phyloP scores from a whole-genome alignment of 1,284 basidiomycete genomes.

The Cutaneotrichosporon mucoides region DNA sequence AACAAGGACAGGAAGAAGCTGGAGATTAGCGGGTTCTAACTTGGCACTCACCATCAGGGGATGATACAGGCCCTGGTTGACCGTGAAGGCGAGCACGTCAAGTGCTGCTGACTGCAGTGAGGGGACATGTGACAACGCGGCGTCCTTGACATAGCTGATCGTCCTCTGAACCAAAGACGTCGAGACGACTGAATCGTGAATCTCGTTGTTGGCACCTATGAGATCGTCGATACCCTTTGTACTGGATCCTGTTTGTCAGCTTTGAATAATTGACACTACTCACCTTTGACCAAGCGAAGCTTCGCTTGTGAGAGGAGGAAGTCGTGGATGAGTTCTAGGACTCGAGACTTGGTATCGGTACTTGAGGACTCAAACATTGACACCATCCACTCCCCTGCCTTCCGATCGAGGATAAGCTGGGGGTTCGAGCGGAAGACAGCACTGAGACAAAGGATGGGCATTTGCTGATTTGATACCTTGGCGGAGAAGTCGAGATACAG shows the following conservation, averaged over 20 bases:
- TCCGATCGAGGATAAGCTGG: slow-evolving; percentile 72
- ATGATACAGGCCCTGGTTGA: slow-evolving; percentile 92
- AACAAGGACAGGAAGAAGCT: slow-evolving; percentile 89
- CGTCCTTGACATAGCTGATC: slow-evolving; percentile 71
- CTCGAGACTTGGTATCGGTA: slow-evolving; percentile 64
- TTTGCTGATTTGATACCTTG: slow-evolving; percentile 19
- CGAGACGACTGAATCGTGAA: slow-evolving; percentile 93
- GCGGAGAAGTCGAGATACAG: slow-evolving; percentile 56
- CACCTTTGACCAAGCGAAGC: slow-evolving; percentile 51
- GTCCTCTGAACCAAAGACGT: slow-evolving; percentile 92
- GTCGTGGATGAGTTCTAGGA: slow-evolving; percentile 85
- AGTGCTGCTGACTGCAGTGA: slow-evolving; percentile 78
- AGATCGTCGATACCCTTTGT: slow-evolving; percentile 79
- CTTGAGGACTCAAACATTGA: slow-evolving; percentile 68
- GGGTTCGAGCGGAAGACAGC: slow-evolving; percentile 91
- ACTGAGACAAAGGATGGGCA: slow-evolving; percentile 66
- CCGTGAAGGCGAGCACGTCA: slow-evolving; percentile 84
- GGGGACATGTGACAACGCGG: slow-evolving; percentile 66
- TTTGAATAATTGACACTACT: not conserved
- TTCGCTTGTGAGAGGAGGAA: slow-evolving; percentile 75
- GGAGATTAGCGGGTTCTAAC: not conserved
- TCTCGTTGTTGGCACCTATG: slow-evolving; percentile 87
- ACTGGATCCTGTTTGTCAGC: slow-evolving; percentile 18
- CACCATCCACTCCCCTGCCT: slow-evolving; percentile 82
- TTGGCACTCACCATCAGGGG: slow-evolving; percentile 53